Conservation (phyloP, 352 stramenopile genomes). For the Pythium vanterpoolii region DNA sequence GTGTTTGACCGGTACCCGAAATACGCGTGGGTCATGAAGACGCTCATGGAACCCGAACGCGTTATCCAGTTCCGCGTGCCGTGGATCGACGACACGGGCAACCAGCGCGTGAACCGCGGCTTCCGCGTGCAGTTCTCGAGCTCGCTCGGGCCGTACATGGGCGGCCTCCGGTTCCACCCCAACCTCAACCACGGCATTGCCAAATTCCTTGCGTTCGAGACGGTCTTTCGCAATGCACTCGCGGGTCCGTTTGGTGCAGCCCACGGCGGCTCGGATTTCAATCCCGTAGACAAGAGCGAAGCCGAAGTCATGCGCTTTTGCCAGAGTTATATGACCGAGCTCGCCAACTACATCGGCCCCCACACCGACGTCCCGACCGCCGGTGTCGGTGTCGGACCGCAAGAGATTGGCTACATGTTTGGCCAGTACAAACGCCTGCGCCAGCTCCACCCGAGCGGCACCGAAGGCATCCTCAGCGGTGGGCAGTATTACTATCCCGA, state of each 20-base stretch:
- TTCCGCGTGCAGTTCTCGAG: slow-evolving; percentile 97
- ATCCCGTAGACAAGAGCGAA: slow-evolving; percentile 96
- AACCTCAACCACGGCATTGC: slow-evolving; percentile 87
- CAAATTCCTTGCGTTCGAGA: slow-evolving; percentile 94
- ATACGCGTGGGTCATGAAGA: slow-evolving; percentile 90
- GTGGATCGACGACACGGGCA: slow-evolving; percentile 96
- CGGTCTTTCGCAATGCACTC: slow-evolving; percentile 95
- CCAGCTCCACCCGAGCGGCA: slow-evolving; percentile 73
- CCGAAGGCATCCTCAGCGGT: slow-evolving; percentile 88
- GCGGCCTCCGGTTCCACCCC: slow-evolving; percentile 93
- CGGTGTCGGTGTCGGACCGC: slow-evolving; percentile 91
- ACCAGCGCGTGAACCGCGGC: slow-evolving; percentile 94
- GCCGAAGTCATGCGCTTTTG: slow-evolving; percentile 98
- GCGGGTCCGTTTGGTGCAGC: slow-evolving; percentile 69
- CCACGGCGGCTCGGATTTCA: slow-evolving; percentile 95
- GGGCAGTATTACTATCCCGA: slow-evolving; percentile 89
- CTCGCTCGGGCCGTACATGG: slow-evolving; percentile 91
- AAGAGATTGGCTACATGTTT: slow-evolving; percentile 97
- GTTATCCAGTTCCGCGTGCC: slow-evolving; percentile 95
- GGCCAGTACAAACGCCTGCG: slow-evolving; percentile 97
- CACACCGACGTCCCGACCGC: slow-evolving; percentile 95
- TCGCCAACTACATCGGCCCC: slow-evolving; percentile 97
- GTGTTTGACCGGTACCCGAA: slow-evolving; percentile 88
- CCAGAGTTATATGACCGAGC: slow-evolving; percentile 97
- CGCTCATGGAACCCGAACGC: slow-evolving; percentile 95